These are phyloP conservation scores for Grosmannia clavigera DNA, from an alignment of 2,329 filamentous ascomycete species.

Conservation along the genomic window DNA sequence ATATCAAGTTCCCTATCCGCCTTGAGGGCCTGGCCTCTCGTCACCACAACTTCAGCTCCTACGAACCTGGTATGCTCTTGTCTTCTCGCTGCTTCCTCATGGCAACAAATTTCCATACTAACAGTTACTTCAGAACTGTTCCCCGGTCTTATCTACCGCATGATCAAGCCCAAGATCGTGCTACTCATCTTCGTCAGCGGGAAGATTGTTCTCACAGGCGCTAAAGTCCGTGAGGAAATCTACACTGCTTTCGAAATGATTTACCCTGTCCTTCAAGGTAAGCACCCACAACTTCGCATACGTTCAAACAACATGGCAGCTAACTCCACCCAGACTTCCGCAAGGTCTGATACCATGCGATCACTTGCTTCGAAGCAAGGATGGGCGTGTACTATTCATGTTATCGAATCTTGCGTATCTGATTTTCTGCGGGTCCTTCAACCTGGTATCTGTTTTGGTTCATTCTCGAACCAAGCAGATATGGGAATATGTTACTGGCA, in stretches of 20 bases:
- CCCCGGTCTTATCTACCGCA: slow-evolving; percentile 98
- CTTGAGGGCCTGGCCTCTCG: slow-evolving; percentile 92
- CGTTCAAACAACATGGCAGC: background rate
- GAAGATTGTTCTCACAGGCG: slow-evolving; percentile 95
- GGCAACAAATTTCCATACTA: background rate
- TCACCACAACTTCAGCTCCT: slow-evolving; percentile 99
- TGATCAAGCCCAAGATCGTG: slow-evolving; percentile 99
- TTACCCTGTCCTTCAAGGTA: slow-evolving; percentile 86
- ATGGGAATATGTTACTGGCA: background rate
- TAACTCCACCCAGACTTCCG: slow-evolving; percentile 36
- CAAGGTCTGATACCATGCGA: slow-evolving; percentile 32
- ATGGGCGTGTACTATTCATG: slow-evolving; percentile 8
- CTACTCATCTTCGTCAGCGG: slow-evolving; percentile 95
- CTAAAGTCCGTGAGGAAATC: slow-evolving; percentile 96
- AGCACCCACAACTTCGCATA: slow-evolving; percentile 15
- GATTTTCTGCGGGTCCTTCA: background rate
- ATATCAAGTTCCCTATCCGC: slow-evolving; percentile 98
- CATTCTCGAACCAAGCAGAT: too few species aligned
- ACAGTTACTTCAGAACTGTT: slow-evolving; percentile 57
- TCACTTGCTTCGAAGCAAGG: background rate
- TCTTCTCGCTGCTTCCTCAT: background rate
- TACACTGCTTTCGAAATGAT: slow-evolving; percentile 96
- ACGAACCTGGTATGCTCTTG: slow-evolving; percentile 51
- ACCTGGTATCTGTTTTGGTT: background rate
- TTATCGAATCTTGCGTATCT: background rate